Evolutionary conservation across 2,329 filamentous ascomycete species (phyloP), one percentile per base, ranked within the genome.

Genomic region (Aplosporella prunicola): DNA sequence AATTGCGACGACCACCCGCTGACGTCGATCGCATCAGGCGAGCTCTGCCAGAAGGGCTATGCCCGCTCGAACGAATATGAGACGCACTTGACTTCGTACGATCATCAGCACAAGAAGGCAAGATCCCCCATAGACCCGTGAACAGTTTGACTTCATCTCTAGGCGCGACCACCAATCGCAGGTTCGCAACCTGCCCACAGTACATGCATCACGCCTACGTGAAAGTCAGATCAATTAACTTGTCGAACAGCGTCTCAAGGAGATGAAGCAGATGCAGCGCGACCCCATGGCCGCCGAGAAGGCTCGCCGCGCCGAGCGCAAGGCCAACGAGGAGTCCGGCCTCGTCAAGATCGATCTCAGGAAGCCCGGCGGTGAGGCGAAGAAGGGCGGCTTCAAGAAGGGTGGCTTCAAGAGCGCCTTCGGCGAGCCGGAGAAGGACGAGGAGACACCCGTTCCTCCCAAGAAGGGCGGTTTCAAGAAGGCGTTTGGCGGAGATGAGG

Each of bases 61-160:
- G 78, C 80, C 2, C 86, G 91, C 39, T 89, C 93, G 72, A 89
- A 93, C 56, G 89, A 96, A 58, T 95, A 93, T 59, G 89, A 96
- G 61, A 82, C 88, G 6, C 91, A 98, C 59, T 83, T 95, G 40
- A 79, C 79, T 45, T 91, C 83, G 51, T 96, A 96, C 61, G 91
- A 96, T 56, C 91, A 98, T 63, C 83, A 84, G 50, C 91, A 98
- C 62, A 88, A 87, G 58, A 87, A 93, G 65, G 63, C 68, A 41
- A 48, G 63, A 5, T 25, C 23, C 23, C 23, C 23, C n/a, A 25
- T n/a, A 25, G 9, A 25, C 23, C n/a, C n/a, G n/a, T n/a, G n/a
- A n/a, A n/a, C n/a, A n/a, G n/a, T n/a, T n/a, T n/a, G n/a, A n/a
- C n/a, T n/a, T n/a, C n/a, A n/a, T n/a, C n/a, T n/a, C n/a, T n/a